Base-by-base conservation (phyloP, 2,329 filamentous ascomycete genomes). In the Teratosphaeria zuluensis region DNA sequence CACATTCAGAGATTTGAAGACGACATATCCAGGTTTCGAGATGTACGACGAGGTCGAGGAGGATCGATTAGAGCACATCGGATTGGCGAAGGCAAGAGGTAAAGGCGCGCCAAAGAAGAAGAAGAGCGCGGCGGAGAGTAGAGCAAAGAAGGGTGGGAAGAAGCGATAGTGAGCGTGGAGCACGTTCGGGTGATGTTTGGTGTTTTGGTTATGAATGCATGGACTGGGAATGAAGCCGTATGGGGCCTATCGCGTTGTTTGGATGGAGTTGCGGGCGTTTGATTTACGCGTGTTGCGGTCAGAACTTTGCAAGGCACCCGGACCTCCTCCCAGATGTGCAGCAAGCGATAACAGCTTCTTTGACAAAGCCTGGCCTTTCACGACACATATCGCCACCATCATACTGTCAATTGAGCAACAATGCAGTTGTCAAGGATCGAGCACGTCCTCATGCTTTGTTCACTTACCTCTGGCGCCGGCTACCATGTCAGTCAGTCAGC, bases 71-170 rank as follows among this genome's bases (percentile, higher is more conserved):
- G 90, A 90, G 73, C 83, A 85, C 74, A 81, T 92, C 65, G 73
- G 67, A 70, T 77, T 75, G 46, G 61, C 68, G 67, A 92, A 90
- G 74, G 75, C 82, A 32, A 86, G 91, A 78, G 92, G 91, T 65
- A 96, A 97, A 80, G 87, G 87, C 58, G 84, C 87, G 52, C 91
- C 92, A 7, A 88, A 95, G 83, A 96, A 95, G 84, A 95, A 94
- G 81, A 86, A 80, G 70, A 85, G 80, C 52, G 75, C 75, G 65
- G 75, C 74, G 16, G 52, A 53, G 24, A 53, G 52, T 28, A 16
- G 52, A 32, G 16, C 28, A 6, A 53, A 31, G 52, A 53, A 31
- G 32, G 52, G 52, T 19, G 52, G 52, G 21, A 53, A 53, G 52
- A 53, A 53, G 52, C 14, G 52, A 14, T 53, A 53, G 52, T 53